Evolutionary conservation across 2,329 filamentous ascomycete species (phyloP).

Genomic region (Beauveria medogensis): DNA sequence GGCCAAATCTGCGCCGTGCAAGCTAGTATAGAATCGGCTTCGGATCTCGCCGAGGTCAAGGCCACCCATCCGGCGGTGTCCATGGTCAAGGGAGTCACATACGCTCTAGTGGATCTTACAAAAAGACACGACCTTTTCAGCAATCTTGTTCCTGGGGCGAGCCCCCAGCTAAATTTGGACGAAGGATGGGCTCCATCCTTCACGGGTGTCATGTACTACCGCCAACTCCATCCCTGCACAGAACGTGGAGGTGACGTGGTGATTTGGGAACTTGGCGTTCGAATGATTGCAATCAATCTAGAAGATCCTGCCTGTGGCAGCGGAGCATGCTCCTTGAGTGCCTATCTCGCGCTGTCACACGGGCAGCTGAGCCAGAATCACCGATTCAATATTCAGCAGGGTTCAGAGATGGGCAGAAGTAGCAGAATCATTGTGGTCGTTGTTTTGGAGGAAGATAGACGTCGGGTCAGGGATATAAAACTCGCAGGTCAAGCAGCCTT

Average conservation of each 20-base stretch:
- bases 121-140: too few relatives aligned
- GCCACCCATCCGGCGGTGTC: neutral
- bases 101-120: too few relatives aligned
- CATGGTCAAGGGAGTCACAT: neutral
- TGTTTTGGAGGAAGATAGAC: neutral
- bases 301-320: neutral
- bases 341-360: neutral
- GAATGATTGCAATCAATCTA: neutral
- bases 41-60: neutral
- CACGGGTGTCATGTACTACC: too few relatives aligned
- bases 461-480: neutral
- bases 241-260: neutral
- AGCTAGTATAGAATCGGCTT: neutral
- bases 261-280: neutral
- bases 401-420: too few relatives aligned
- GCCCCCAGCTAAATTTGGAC: too few relatives aligned
- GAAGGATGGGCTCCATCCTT: too few relatives aligned
- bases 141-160: too few relatives aligned
- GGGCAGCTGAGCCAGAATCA: too few relatives aligned
- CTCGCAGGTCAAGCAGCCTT: neutral
- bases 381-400: too few relatives aligned
- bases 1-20: neutral
- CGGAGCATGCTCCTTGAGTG: neutral
- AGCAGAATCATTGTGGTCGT: too few relatives aligned
- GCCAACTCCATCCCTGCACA: too few relatives aligned